Percentiles rank a stretch among this genome's conserved stretches.
These are phyloP conservation scores for Trametes cubensis DNA, from an alignment of 768 basidiomycete genomes.

Conservation along the genomic window DNA sequence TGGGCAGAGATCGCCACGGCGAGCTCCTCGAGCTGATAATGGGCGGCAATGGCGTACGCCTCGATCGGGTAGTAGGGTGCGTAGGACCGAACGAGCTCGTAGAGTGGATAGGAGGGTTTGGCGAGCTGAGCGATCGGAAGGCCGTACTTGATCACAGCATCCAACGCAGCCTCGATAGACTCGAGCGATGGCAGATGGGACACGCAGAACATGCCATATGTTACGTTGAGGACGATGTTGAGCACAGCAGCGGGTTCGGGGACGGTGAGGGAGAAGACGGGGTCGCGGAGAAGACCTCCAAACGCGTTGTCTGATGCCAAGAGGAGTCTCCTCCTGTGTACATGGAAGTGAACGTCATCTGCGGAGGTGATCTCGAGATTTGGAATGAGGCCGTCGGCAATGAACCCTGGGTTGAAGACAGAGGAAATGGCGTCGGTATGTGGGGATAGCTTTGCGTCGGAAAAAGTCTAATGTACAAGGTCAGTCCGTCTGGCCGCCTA, in stretches of 20 bases:
- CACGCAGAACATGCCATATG: slow-evolving; percentile 35
- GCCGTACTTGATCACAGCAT: slow-evolving; percentile 35
- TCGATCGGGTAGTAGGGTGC: slow-evolving; percentile 42
- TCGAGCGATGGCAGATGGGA: slow-evolving; percentile 34
- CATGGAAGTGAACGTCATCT: slow-evolving; percentile 38
- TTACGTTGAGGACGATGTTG: slow-evolving; percentile 40
- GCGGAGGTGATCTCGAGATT: slow-evolving; percentile 34
- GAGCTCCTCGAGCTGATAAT: slow-evolving; percentile 39
- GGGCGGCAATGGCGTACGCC: slow-evolving; percentile 45
- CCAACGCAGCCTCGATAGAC: slow-evolving; percentile 31
- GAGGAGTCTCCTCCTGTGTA: slow-evolving; percentile 29
- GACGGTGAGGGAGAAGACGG: slow-evolving; percentile 28
- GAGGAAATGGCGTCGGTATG: no score
- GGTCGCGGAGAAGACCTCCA: slow-evolving; percentile 23
- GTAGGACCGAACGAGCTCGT: slow-evolving; percentile 37
- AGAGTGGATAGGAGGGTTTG: slow-evolving; percentile 33
- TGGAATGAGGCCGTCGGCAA: slow-evolving; percentile 11
- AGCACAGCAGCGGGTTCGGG: slow-evolving; percentile 35
- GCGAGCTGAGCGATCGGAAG: slow-evolving; percentile 30
- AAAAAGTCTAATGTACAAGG: no score
- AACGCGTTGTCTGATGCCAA: slow-evolving; percentile 33
- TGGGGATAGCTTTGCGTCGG: no score
- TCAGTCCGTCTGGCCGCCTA: no score
- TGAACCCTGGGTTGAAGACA: no score
- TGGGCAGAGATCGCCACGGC: slow-evolving; percentile 44